These are phyloP conservation scores for Taphrina confusa DNA, from an alignment of 1,139 yeast species.

Conservation along the genomic window DNA sequence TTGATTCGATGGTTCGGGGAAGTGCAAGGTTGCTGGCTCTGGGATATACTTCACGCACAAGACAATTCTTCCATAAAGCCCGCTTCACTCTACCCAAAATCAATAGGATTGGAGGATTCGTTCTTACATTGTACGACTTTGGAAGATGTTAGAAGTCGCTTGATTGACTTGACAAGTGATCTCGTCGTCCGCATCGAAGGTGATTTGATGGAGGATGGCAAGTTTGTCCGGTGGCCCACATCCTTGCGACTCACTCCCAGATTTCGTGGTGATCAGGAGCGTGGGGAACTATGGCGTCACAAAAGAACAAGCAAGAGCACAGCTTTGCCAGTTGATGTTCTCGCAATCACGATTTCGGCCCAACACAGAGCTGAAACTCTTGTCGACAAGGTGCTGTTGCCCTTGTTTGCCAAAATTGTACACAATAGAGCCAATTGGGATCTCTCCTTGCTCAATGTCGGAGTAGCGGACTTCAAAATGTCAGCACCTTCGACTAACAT, in stretches of 20 bases:
- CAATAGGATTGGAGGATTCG: slow-evolving; percentile 48
- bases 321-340: slow-evolving; percentile 31
- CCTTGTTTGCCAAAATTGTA: slow-evolving; percentile 29
- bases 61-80: slow-evolving; percentile 43
- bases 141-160: slow-evolving; percentile 38
- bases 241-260: slow-evolving; percentile 14
- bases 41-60: slow-evolving; percentile 45
- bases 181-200: slow-evolving; percentile 31
- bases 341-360: not conserved
- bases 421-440: slow-evolving; percentile 23
- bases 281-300: slow-evolving; percentile 18
- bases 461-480: slow-evolving; percentile 34
- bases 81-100: slow-evolving; percentile 43
- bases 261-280: slow-evolving; percentile 26
- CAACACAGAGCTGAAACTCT: slow-evolving; percentile 19
- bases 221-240: slow-evolving; percentile 25
- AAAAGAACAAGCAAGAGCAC: slow-evolving; percentile 32
- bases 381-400: slow-evolving; percentile 31
- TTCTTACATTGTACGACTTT: slow-evolving; percentile 39
- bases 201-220: slow-evolving; percentile 30
- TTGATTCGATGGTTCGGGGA: slow-evolving; percentile 36
- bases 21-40: slow-evolving; percentile 40
- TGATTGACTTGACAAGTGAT: slow-evolving; percentile 36
- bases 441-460: slow-evolving; percentile 35
- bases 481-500: slow-evolving; percentile 11